phyloP scores from a whole-genome alignment of 169 alveolate genomes.

The Plasmodium vivax region DNA sequence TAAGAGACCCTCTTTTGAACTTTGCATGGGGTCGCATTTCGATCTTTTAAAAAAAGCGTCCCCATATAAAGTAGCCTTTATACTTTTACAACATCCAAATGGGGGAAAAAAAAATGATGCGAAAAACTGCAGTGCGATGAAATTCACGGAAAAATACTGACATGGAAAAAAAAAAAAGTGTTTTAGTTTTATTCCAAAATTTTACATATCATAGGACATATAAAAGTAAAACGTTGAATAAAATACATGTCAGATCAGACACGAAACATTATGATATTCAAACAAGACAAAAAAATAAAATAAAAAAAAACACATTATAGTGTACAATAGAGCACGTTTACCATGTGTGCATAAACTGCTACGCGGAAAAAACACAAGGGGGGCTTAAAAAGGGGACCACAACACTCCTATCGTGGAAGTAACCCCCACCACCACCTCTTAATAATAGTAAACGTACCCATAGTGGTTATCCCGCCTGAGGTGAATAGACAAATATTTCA shows the following conservation, averaged over 20 bases:
- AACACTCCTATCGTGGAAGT: not conserved
- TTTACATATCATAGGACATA: not conserved
- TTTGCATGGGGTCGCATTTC: not conserved
- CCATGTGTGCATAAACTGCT: not conserved
- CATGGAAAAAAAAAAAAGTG: not conserved
- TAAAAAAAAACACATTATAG: not conserved
- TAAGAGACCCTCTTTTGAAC: not conserved
- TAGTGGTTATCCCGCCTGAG: conserved; percentile 24
- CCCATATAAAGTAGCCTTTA: not conserved
- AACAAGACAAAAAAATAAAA: not conserved
- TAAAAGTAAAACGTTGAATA: not conserved
- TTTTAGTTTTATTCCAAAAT: not conserved
- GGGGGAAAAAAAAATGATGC: not conserved
- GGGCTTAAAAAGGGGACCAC: not conserved
- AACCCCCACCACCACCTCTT: not conserved
- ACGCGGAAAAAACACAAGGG: not conserved
- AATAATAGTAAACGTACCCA: conserved; percentile 48
- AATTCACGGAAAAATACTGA: not conserved
- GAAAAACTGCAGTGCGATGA: not conserved
- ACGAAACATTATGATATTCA: not conserved
- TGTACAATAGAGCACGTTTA: not conserved
- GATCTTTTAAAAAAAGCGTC: not conserved
- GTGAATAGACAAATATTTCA: conserved; percentile 13
- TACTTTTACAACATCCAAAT: not conserved
- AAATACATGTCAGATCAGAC: not conserved